Conservation (phyloP, 139 green algal species). For the Raphidocelis subcapitata region DNA sequence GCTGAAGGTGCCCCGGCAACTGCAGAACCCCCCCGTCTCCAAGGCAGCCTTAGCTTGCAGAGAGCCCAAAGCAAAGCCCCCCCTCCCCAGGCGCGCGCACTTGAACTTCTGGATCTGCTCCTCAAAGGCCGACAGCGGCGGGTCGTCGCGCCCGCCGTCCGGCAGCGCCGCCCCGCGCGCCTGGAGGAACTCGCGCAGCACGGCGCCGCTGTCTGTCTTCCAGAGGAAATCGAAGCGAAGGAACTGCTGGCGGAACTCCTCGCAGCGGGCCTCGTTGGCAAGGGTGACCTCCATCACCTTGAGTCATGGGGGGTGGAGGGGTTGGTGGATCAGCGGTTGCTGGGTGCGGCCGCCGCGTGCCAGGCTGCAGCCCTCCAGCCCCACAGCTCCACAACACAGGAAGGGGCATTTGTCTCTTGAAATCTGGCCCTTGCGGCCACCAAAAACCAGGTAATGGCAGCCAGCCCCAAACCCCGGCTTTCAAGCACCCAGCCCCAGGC, state of each 20-base stretch:
- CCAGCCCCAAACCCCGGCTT: too few relatives aligned
- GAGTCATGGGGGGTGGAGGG: too few relatives aligned
- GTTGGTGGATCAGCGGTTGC: too few relatives aligned
- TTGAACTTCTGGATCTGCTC: constrained; percentile 44
- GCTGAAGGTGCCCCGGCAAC: neutral
- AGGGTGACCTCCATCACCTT: constrained; percentile 61
- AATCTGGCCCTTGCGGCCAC: too few relatives aligned
- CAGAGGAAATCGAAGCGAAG: constrained; percentile 80
- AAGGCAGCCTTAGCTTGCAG: neutral
- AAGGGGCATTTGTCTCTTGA: too few relatives aligned
- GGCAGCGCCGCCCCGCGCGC: constrained; percentile 35
- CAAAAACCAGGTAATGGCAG: too few relatives aligned
- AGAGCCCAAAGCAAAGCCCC: too few relatives aligned
- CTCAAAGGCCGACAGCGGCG: constrained; percentile 78
- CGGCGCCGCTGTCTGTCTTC: constrained; percentile 67
- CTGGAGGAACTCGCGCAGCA: constrained; percentile 63
- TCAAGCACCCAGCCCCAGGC: too few relatives aligned
- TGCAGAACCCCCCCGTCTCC: neutral
- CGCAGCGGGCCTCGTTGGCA: constrained; percentile 71
- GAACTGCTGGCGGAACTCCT: constrained; percentile 75
- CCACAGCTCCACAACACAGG: too few relatives aligned
- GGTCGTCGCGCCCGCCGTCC: constrained; percentile 67
- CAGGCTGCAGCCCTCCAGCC: too few relatives aligned
- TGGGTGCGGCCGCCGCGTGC: too few relatives aligned
- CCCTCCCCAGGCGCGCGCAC: neutral